Percentiles rank a stretch among this genome's conserved stretches.
These are phyloP conservation scores for Phytophthora pini DNA, from an alignment of 352 stramenopile genomes.

Conservation along the genomic window DNA sequence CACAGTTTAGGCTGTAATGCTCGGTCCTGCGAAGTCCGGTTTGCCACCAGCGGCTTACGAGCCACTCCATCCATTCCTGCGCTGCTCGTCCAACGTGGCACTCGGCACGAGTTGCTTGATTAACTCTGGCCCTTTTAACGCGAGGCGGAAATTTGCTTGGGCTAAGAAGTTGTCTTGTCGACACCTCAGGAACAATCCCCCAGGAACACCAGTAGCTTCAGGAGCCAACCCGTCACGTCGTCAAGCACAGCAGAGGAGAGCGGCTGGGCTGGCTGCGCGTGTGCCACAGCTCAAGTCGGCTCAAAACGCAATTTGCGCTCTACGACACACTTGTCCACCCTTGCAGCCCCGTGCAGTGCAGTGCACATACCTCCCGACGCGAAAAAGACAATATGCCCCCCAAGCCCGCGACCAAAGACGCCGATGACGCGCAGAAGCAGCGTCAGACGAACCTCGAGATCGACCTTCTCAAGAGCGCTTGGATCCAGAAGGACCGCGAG, in stretches of 20 bases:
- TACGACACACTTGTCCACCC: slow-evolving; percentile 28
- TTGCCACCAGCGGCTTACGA: slow-evolving; percentile 4
- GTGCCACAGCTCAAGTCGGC: slow-evolving; percentile 35
- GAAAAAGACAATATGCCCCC: slow-evolving; percentile 33
- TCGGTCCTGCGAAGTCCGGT: neutral
- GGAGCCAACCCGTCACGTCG: slow-evolving; percentile 45
- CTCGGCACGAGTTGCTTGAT: slow-evolving; percentile 27
- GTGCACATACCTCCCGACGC: slow-evolving; percentile 1
- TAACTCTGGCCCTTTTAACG: slow-evolving; percentile 38
- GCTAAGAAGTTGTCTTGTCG: slow-evolving; percentile 42
- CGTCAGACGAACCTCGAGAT: slow-evolving; percentile 73
- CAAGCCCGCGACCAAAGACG: slow-evolving; percentile 40
- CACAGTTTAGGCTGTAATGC: neutral
- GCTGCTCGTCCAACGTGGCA: slow-evolving; percentile 32
- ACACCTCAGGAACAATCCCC: slow-evolving; percentile 38
- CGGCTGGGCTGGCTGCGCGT: slow-evolving; percentile 23
- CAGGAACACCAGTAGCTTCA: slow-evolving; percentile 39
- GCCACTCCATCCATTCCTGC: slow-evolving; percentile 21
- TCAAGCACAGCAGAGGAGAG: slow-evolving; percentile 25
- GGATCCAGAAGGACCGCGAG: slow-evolving; percentile 69
- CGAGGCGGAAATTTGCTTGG: slow-evolving; percentile 44
- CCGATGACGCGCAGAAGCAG: slow-evolving; percentile 57
- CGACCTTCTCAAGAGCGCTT: slow-evolving; percentile 65
- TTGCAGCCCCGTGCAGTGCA: slow-evolving; percentile 2
- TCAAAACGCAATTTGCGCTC: slow-evolving; percentile 50